Evolutionary conservation across 1,284 basidiomycete genomes (phyloP), one percentile per base, ranked within the genome.

Genomic region (Apiotrichum sp.): DNA sequence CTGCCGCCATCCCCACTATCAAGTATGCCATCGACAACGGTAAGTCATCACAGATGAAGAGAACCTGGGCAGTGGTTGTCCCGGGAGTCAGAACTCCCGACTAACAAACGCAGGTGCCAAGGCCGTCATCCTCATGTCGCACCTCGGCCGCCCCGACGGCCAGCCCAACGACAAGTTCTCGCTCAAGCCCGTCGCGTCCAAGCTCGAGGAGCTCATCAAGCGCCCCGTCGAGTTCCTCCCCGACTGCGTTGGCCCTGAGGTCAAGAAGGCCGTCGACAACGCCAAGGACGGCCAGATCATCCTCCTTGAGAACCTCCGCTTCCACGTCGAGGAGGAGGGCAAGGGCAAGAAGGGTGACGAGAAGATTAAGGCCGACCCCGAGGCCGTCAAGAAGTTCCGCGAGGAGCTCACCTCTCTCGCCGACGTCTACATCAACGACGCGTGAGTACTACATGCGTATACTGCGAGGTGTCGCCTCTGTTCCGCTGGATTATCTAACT

Each of bases 321-420:
- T 96, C 85, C 92, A 98, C 79, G 89, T 93, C 64, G 95, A 97
- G 75, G 95, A 98, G 79, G 95, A 98, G 78, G 95, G 93, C 71
- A 95, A 96, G 79, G 90, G 95, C 77, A 87, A 89, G 77, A 87
- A 90, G 55, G 67, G 65, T 49, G 59, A 46, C 50, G 85, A 88
- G 68, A 97, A 96, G 82, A 86, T 84, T 72, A 96, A 96, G 79
- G 93, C 95, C 39, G 88, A 93, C 75, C 80, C 87, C 52, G 82
- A 82, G 53, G 85, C 84, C 64, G 91, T 98, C 65, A 78, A 86
- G 53, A 82, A 86, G 70, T 98, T 98, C 82, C 84, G 93, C 53
- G 82, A 87, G 72, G 81, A 84, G 42, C 84, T 98, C 66, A 98
- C 95, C 62, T 84, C 83, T 63, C 87, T 98, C 63, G 93, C 92